phyloP scores from a whole-genome alignment of 768 basidiomycete species.

The Leccinum pellstonianum region DNA sequence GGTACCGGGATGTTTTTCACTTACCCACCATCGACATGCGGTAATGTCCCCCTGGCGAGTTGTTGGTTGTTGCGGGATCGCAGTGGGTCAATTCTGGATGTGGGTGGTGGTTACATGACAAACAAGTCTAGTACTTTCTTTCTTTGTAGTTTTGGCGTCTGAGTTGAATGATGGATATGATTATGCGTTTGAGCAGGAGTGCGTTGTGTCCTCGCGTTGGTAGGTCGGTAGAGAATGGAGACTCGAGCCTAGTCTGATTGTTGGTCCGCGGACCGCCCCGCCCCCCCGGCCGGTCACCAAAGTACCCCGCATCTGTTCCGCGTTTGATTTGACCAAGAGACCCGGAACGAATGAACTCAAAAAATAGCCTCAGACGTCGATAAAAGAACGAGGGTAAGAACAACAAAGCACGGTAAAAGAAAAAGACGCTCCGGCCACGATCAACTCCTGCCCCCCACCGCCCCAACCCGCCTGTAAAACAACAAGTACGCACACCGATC shows the following conservation, averaged over 20 bases:
- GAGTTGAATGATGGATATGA: too few species aligned
- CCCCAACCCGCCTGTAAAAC: conserved; percentile 70
- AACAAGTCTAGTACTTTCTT: background rate
- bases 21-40: background rate
- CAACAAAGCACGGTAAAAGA: background rate
- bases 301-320: too few species aligned
- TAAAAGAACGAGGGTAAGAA: background rate
- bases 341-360: background rate
- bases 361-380: background rate
- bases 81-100: background rate
- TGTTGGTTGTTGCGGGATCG: too few species aligned
- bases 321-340: too few species aligned
- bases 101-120: background rate
- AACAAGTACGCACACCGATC: conserved; percentile 85
- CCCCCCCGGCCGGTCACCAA: too few species aligned
- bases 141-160: too few species aligned
- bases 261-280: too few species aligned
- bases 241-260: too few species aligned
- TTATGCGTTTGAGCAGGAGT: too few species aligned
- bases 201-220: too few species aligned
- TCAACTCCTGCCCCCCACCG: background rate
- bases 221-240: too few species aligned
- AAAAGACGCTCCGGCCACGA: background rate
- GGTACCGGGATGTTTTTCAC: background rate
- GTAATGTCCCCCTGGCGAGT: background rate